A percentile compares a stretch with the other conserved stretches of the same genome.
phyloP scores from a whole-genome alignment of 495 filamentous ascomycete species.

The Penicillium canescens region DNA sequence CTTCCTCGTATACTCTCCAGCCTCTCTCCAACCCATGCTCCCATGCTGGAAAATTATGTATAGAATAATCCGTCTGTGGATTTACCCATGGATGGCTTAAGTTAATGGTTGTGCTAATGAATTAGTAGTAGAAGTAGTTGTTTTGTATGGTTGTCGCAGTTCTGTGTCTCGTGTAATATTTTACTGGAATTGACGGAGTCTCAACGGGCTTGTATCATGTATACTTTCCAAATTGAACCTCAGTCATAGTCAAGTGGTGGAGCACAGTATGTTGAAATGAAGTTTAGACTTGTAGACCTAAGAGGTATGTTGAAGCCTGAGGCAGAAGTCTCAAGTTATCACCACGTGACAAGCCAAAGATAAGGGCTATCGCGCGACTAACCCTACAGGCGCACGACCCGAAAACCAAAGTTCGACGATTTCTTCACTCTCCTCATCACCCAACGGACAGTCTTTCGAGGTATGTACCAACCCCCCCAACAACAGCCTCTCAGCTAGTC shows the following conservation, averaged over 20 bases:
- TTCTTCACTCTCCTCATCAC: conserved; percentile 17
- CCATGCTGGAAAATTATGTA: conserved; percentile 25
- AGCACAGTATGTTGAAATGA: too few species aligned
- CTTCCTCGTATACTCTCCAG: conserved; percentile 33
- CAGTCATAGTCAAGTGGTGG: too few species aligned
- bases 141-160: not conserved
- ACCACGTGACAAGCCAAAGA: conserved; percentile 24
- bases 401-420: conserved; percentile 25
- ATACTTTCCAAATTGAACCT: not conserved
- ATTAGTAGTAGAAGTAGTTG: conserved; percentile 1
- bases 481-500: conserved; percentile 50
- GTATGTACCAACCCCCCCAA: conserved; percentile 41
- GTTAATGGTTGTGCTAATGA: not conserved
- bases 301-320: conserved; percentile 17
- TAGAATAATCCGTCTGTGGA: conserved; percentile 23
- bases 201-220: too few species aligned
- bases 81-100: not conserved
- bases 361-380: conserved; percentile 25
- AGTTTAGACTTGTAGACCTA: too few species aligned
- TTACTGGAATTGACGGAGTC: too few species aligned
- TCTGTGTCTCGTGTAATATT: too few species aligned
- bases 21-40: conserved; percentile 8
- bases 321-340: conserved; percentile 27
- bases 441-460: conserved; percentile 38
- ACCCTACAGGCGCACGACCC: conserved; percentile 39